These are phyloP conservation scores for Fusarium fracticaudum DNA, from an alignment of 2,329 filamentous ascomycete species.

Conservation along the genomic window DNA sequence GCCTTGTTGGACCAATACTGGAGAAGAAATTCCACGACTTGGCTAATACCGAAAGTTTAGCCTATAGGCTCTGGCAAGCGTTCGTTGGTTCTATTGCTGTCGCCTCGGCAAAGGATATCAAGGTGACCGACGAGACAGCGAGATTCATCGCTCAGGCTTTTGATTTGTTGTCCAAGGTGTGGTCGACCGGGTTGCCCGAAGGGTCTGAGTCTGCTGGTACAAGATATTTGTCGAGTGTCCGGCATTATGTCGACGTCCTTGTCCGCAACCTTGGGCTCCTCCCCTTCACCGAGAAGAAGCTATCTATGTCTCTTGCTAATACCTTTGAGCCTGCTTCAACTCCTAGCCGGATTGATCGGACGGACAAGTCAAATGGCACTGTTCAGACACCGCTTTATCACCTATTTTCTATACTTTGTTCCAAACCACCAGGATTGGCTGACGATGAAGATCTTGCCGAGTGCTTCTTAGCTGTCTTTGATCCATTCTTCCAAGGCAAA, in stretches of 20 bases:
- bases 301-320: constrained; percentile 61
- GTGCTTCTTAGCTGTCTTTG: constrained; percentile 62
- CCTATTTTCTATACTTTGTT: constrained; percentile 69
- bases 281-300: constrained; percentile 70
- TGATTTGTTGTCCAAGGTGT: constrained; percentile 74
- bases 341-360: constrained; percentile 67
- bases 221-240: constrained; percentile 65
- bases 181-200: constrained; percentile 57
- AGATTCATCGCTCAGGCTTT: constrained; percentile 79
- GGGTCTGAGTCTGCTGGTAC: constrained; percentile 56
- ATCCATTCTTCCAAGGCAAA: constrained; percentile 67
- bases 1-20: constrained; percentile 67
- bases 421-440: constrained; percentile 56
- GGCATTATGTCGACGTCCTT: constrained; percentile 60
- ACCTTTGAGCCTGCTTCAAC: constrained; percentile 71
- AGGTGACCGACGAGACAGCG: constrained; percentile 84
- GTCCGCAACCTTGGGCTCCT: constrained; percentile 64
- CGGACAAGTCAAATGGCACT: constrained; percentile 59
- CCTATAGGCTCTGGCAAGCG: constrained; percentile 66
- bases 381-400: constrained; percentile 72
- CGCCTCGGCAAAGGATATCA: constrained; percentile 86
- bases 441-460: constrained; percentile 58
- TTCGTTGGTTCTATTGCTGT: constrained; percentile 71
- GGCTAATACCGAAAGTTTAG: constrained; percentile 65
- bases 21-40: constrained; percentile 70